Evolutionary conservation across 345 rosid genomes (phyloP), one percentile per base, ranked within the genome.

Genomic region (Brassica rapa): DNA sequence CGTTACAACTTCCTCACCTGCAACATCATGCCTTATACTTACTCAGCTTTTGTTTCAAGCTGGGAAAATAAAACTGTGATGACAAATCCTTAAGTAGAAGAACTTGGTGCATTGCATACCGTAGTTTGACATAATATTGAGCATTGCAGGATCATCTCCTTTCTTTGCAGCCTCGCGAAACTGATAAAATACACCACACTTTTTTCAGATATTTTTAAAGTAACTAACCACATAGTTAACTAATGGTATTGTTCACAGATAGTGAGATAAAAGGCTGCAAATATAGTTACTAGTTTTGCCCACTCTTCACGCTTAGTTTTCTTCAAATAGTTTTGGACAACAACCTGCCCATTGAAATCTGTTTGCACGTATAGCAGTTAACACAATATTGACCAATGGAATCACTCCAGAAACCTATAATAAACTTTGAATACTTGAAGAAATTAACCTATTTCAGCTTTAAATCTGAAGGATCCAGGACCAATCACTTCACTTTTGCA

Each of bases 401-500:
- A 76, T 37, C 30, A 66, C 64, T 46, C 55, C 15, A 70, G 64
- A 51, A 62, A 55, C 2, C 15, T 2, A 37, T 37, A 1, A 37
- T 8, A 29, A 1, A 29, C 51, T 68, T 29, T 60, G 37, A 30
- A 41, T 9, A 78, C 29, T 69, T 70, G 11, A 41, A 74, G 79
- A 79, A 75, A 63, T 69, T 80, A 75, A 94, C 98, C 98, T 79
- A 94, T 94, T 82, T 94, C 98, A 63, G 98, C 98, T 86, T 94
- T 94, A 74, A 94, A 94, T 86, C 98, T 86, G 80, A 89, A 94
- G 86, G 89, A 94, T 57, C 98, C 98, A 76, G 98, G 98, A 68
- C 98, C 98, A 84, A 94, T 94, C 80, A 94, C 98, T 88, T 94
- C 98, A 32, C 98, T 94, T 86, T 94, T 94, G 87, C 98, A 94